Evolutionary conservation across 2,329 filamentous ascomycete genomes (phyloP), one percentile per base, ranked within the genome.

Genomic region (Xylariaceae sp.): DNA sequence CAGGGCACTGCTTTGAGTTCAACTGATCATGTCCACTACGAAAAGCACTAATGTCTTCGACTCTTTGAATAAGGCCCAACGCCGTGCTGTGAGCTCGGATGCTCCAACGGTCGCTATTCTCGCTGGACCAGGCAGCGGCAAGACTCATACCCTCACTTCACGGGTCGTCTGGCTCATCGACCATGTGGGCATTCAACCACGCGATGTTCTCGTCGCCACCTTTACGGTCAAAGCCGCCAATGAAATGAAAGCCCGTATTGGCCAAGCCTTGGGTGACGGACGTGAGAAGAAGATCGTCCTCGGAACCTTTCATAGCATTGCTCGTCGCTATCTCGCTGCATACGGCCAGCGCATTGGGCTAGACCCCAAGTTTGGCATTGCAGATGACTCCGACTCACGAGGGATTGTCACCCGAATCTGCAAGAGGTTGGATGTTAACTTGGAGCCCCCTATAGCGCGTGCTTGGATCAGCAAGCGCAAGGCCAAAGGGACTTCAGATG

Each of bases 191-290:
- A 80, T 88, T 56, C 78, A 81, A 45, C 92, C 92, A 59, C 82
- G 86, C 70, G 89, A 96, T 69, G 83, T 97, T 58, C 83, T 98
- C 48, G 92, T 96, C 48, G 93, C 92, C 50, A 97, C 92, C 0
- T 98, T 98, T 63, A 98, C 93, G 2, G 90, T 95, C 64, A 97
- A 97, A 66, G 91, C 93, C 1, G 88, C 91, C 16, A 80, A 74
- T 16, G 92, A 97, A 70, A 98, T 98, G 92, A 89, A 90, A 59
- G 83, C 89, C 60, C 81, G 92, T 6, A 88, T 97, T 45, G 82
- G 83, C 0, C 84, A 78, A 47, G 76, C 88, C n/a, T 75, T 97
- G n/a, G 90, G 90, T 1, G 78, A 85, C 49, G 83, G 83, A 5
- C 70, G 83, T 14, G 87, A 90, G 61, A 83, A 78, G 44, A 86